A percentile compares a stretch with the other conserved stretches of the same genome.
phyloP scores from a whole-genome alignment of 2,329 filamentous ascomycete genomes.

The Aspergillus sp. region DNA sequence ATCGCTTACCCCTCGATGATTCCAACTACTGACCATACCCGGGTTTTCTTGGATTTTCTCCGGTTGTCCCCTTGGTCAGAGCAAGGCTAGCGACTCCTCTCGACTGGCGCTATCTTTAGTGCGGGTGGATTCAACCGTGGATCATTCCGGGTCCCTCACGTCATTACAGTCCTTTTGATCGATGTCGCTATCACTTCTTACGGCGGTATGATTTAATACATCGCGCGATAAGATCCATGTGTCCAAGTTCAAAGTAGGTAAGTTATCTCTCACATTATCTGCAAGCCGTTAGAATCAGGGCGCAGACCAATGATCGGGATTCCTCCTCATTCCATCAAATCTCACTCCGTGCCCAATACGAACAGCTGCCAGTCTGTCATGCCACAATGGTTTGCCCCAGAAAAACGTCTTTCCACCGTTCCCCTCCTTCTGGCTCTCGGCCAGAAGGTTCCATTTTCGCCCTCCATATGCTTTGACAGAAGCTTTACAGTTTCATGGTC shows the following conservation, averaged over 20 bases:
- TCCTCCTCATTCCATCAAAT: conserved; percentile 6
- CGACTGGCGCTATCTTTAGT: conserved; percentile 9
- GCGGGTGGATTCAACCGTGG: conserved; percentile 11
- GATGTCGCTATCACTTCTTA: conserved; percentile 9
- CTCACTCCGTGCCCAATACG: not conserved
- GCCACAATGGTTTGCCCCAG: not conserved
- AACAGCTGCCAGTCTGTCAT: not conserved
- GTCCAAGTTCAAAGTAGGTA: not conserved
- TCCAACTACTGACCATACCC: not conserved
- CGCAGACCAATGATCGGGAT: conserved; percentile 6
- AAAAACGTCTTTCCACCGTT: not conserved
- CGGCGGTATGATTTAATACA: not conserved
- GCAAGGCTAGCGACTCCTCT: not conserved
- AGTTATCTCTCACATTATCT: conserved; percentile 3
- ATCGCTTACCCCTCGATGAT: not conserved
- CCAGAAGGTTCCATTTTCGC: conserved; percentile 18
- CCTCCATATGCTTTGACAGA: conserved; percentile 7
- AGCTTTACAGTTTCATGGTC: conserved; percentile 9
- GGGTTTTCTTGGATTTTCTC: not conserved
- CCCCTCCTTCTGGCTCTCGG: conserved; percentile 1
- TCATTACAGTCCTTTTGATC: conserved; percentile 4
- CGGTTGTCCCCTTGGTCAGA: not conserved
- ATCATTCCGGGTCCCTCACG: conserved; percentile 2
- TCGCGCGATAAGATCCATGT: not conserved
- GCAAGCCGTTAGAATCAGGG: not conserved